A percentile compares a stretch with the other conserved stretches of the same genome.
phyloP scores from a whole-genome alignment of 495 filamentous ascomycete genomes.

The Apiosordaria backusii region DNA sequence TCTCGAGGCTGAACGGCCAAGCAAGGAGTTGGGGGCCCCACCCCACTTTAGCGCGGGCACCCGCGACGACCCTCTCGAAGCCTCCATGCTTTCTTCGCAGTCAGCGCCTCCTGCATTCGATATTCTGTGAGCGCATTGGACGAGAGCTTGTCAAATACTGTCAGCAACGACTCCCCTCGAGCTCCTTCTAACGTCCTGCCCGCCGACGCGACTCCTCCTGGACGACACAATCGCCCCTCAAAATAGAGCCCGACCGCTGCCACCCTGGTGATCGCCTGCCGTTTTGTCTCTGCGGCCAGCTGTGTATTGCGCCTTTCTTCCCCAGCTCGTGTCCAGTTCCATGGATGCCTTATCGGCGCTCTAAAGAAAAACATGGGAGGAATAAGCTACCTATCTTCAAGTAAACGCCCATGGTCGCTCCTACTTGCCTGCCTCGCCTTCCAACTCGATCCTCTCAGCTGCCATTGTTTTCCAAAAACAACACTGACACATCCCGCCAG shows the following conservation, averaged over 20 bases:
- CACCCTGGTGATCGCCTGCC: background rate
- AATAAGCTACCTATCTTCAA: background rate
- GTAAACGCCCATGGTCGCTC: background rate
- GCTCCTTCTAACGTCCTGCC: background rate
- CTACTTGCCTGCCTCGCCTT: background rate
- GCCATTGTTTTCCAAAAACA: background rate
- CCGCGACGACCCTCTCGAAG: background rate
- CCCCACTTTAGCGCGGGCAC: background rate
- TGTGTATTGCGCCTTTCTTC: background rate
- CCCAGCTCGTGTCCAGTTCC: background rate
- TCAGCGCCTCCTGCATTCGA: background rate
- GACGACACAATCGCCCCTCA: background rate
- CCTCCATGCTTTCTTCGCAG: background rate
- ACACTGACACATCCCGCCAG: background rate
- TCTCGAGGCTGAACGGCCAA: background rate
- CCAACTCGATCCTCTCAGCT: background rate
- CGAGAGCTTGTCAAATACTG: background rate
- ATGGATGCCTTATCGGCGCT: background rate
- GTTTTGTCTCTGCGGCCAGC: background rate
- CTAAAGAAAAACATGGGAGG: slow-evolving; percentile 1
- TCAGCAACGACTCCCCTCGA: background rate
- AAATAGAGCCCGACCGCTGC: slow-evolving; percentile 1
- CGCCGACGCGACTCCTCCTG: background rate
- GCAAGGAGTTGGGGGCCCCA: background rate
- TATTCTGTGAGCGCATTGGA: background rate